phyloP scores from a whole-genome alignment of 2,329 filamentous ascomycete species.

The Hypocreales sp. region DNA sequence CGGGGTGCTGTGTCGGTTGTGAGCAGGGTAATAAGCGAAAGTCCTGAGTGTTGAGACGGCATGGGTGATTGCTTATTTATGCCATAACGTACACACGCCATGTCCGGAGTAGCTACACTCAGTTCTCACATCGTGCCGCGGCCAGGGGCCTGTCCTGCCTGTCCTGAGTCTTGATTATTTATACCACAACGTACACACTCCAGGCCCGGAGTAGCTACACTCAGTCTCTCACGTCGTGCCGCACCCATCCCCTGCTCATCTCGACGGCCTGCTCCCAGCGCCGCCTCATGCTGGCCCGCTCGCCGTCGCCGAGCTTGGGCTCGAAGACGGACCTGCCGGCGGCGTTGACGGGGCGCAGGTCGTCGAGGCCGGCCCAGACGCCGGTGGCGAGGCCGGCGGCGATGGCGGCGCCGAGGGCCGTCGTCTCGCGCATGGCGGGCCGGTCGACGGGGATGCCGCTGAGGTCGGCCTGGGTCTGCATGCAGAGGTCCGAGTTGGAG shows the following conservation, averaged over 20 bases:
- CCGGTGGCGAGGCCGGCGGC: slow-evolving; percentile 74
- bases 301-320: slow-evolving; percentile 39
- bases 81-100: no score
- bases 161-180: no score
- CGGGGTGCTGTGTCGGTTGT: no score
- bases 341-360: slow-evolving; percentile 59
- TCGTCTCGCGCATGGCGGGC: slow-evolving; percentile 81
- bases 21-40: no score
- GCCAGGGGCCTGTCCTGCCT: no score
- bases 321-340: slow-evolving; percentile 54
- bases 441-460: slow-evolving; percentile 70
- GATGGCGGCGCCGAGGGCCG: slow-evolving; percentile 75
- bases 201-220: no score
- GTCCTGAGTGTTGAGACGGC: no score
- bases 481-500: slow-evolving; percentile 75
- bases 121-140: no score
- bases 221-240: slow-evolving; percentile 10
- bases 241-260: slow-evolving; percentile 41
- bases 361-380: slow-evolving; percentile 62
- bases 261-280: slow-evolving; percentile 43
- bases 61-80: no score
- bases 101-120: no score
- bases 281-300: slow-evolving; percentile 24
- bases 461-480: slow-evolving; percentile 84
- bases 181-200: no score